Base-by-base conservation (phyloP, 345 rosid genomes). In the Nephelium lappaceum region DNA sequence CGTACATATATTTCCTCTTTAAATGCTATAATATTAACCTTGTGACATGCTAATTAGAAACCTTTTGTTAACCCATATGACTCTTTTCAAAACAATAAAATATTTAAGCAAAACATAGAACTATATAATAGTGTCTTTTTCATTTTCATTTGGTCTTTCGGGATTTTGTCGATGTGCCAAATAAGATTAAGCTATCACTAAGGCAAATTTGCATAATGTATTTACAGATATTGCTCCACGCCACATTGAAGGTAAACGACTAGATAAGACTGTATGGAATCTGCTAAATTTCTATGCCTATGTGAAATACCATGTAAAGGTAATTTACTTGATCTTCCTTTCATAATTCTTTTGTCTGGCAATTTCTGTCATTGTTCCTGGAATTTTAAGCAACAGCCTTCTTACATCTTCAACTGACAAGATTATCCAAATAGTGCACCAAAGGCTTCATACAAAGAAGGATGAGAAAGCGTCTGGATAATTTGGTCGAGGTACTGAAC, bases 361-460 rank as follows among this genome's bases (percentile, higher is more conserved):
- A n/a, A 71, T 67, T 69, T 45, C 39, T 63, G 25, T 23, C 23
- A 3, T 11, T 18, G 0, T 61, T 15, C 11, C 53, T 70, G 62
- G 24, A 72, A 47, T 27, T 53, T 36, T 69, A 5, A 62, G 67
- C 69, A 66, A 5, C 23, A 61, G 71, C 31, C 61, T 58, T 39
- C 18, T 67, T 47, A 18, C 58, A 18, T 69, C 74, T 73, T 61
- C 42, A 63, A 67, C 80, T 84, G 64, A 78, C 78, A 24, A 58
- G 38, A 31, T 57, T 78, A 75, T 66, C 75, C 18, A 11, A 66
- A 79, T 69, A 93, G 98, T 90, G 97, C 84, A 90, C 93, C 57
- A 91, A 87, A 87, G 97, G 96, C n/a, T 90, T 88, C 84, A 86
- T 91, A 79, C 98, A 93, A 78, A 89, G 98, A 81, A 86, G 91